Percentiles rank a stretch among this genome's conserved stretches.
phyloP scores from a whole-genome alignment of 345 rosid genomes.

The Excoecaria agallocha region DNA sequence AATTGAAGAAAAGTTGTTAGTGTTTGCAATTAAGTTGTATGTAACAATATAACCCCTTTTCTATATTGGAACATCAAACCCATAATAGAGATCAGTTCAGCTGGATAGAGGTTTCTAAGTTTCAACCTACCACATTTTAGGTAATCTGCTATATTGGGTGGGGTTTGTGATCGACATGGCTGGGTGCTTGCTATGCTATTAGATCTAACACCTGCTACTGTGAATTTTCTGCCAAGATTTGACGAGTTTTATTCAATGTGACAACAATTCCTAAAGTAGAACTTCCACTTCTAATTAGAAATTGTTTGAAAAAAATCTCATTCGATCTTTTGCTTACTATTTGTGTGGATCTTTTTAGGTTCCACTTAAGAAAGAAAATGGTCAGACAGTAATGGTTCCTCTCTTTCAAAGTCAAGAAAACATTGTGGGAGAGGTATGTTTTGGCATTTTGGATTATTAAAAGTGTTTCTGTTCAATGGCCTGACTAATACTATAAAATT shows the following conservation, averaged over 20 bases:
- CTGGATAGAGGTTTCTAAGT: background rate
- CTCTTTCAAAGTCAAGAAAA: constrained; percentile 58
- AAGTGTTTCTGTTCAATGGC: background rate
- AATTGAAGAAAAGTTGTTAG: background rate
- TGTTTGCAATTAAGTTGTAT: background rate
- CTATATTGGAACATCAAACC: background rate
- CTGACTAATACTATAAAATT: background rate
- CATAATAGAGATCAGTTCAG: background rate
- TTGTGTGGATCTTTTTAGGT: constrained; percentile 27
- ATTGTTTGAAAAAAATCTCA: background rate
- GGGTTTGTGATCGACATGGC: background rate
- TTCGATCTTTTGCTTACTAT: background rate
- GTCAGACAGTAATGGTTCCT: constrained; percentile 45
- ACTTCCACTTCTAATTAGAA: background rate
- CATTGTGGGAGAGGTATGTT: constrained; percentile 48
- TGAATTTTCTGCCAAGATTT: background rate
- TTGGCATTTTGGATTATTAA: background rate
- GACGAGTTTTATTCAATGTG: background rate
- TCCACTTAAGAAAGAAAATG: constrained; percentile 56
- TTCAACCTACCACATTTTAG: background rate
- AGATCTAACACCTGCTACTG: background rate
- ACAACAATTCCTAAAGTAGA: background rate
- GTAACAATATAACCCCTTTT: too few species aligned
- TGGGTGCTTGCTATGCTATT: background rate
- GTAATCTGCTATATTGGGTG: background rate